Evolutionary conservation across 2,329 filamentous ascomycete species (phyloP), one percentile per base, ranked within the genome.

Genomic region (Aspergillus pseudotamarii): DNA sequence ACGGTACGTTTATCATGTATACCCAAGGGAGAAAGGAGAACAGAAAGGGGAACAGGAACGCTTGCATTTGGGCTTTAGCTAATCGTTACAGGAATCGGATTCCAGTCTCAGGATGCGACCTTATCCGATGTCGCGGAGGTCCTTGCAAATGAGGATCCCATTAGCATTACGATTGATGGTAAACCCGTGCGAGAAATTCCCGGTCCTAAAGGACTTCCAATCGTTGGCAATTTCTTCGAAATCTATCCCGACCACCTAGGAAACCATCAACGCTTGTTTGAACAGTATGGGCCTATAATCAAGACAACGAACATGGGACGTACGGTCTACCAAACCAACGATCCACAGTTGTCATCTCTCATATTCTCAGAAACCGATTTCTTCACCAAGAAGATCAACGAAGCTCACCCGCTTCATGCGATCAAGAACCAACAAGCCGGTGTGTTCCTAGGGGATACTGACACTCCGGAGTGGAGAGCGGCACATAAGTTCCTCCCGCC

Each of bases 401-500:
- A 68, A n/a, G 64, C 66, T 6, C 74, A 77, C 38, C 76, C 76
- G 0, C 69, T 78, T 2, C 66, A 63, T 30, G 67, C 69, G 0
- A 59, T 78, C 28, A 75, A 73, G 28, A 70, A 67, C 16, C 64
- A 68, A 1, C 50, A 65, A 2, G 76, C 75, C 1, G 71, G 71
- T 14, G 63, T 78, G 30, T 78, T 78, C 61, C 60, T 76, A 0
- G 71, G 71, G 6, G 76, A 78, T 55, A 76, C 74, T 0, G 71
- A 76, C 38, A 76, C 76, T 0, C 68, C 70, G 0, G 68, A 72
- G 58, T 78, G 74, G 73, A 76, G 70, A 48, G 60, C 81, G 0
- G 82, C 83, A 0, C 88, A 89, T 78, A 89, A 89, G 71, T 89
- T 88, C 72, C 68, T 89, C 0, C 85, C 87, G 0, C 86, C 87